Evolutionary conservation across 495 filamentous ascomycete species (phyloP).

Genomic region (Daldinia vernicosa): DNA sequence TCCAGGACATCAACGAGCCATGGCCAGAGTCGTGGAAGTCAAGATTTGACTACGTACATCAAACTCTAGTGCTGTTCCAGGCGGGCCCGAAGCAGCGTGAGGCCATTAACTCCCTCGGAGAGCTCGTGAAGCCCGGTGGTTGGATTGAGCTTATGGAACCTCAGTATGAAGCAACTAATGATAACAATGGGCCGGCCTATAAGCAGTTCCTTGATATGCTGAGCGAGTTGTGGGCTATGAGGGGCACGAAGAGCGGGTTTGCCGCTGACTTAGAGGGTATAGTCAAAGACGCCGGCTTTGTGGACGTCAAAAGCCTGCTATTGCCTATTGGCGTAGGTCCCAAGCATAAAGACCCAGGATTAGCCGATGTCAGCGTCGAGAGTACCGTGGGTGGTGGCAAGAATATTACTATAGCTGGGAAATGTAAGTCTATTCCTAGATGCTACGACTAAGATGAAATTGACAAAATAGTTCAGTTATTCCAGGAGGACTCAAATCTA

Average conservation of each 20-base stretch:
- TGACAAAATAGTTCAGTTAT: slow-evolving; percentile 10
- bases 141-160: slow-evolving; percentile 34
- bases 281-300: slow-evolving; percentile 15
- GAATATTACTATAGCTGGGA: slow-evolving; percentile 15
- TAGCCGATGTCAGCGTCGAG: slow-evolving; percentile 2
- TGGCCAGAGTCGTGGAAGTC: slow-evolving; percentile 24
- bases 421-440: slow-evolving; percentile 3
- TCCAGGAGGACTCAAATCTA: slow-evolving; percentile 17
- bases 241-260: slow-evolving; percentile 9
- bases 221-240: slow-evolving; percentile 10
- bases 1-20: slow-evolving; percentile 27
- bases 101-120: not conserved
- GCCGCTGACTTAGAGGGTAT: slow-evolving; percentile 6
- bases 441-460: not conserved
- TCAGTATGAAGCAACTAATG: not conserved
- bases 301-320: slow-evolving; percentile 16
- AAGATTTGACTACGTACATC: slow-evolving; percentile 29
- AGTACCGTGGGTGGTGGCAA: slow-evolving; percentile 10
- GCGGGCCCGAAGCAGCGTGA: slow-evolving; percentile 15
- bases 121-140: slow-evolving; percentile 32
- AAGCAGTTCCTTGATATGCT: slow-evolving; percentile 12
- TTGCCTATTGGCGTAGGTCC: slow-evolving; percentile 11
- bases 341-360: not conserved
- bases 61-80: slow-evolving; percentile 23
- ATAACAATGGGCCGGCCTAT: not conserved